phyloP scores from a whole-genome alignment of 805 yeast species.

The Candida anglica region DNA sequence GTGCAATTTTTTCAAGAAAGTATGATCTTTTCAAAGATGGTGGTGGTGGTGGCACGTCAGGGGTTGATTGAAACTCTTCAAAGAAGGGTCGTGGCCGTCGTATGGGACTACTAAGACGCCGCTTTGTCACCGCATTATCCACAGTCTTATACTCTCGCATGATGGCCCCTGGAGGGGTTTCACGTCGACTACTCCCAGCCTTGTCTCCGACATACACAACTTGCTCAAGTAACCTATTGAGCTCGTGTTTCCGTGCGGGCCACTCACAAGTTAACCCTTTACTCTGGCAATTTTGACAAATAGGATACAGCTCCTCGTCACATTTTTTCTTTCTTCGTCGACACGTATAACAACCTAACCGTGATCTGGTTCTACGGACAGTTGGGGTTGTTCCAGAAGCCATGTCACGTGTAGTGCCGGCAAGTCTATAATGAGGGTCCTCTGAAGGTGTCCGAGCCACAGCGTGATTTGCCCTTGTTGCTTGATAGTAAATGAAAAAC shows the following conservation, averaged over 20 bases:
- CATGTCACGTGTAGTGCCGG: too few species aligned
- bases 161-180: neutral
- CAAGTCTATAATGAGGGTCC: too few species aligned
- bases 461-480: too few species aligned
- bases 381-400: neutral
- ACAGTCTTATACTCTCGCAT: neutral
- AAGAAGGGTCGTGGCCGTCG: neutral
- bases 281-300: slow-evolving; percentile 20
- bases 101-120: neutral
- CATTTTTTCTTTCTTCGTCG: slow-evolving; percentile 25
- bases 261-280: slow-evolving; percentile 21
- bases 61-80: neutral
- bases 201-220: slow-evolving; percentile 18
- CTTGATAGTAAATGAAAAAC: neutral
- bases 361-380: slow-evolving; percentile 15
- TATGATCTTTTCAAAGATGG: slow-evolving; percentile 1
- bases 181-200: too few species aligned
- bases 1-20: slow-evolving; percentile 3
- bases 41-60: neutral
- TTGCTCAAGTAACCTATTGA: slow-evolving; percentile 16
- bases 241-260: slow-evolving; percentile 20
- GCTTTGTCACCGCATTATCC: neutral
- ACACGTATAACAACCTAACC: slow-evolving; percentile 32
- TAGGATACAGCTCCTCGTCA: slow-evolving; percentile 29
- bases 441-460: too few species aligned